Percentiles rank a stretch among this genome's conserved stretches.
Evolutionary conservation across 352 stramenopile species (phyloP).

Genomic region (Phytophthora meadii): DNA sequence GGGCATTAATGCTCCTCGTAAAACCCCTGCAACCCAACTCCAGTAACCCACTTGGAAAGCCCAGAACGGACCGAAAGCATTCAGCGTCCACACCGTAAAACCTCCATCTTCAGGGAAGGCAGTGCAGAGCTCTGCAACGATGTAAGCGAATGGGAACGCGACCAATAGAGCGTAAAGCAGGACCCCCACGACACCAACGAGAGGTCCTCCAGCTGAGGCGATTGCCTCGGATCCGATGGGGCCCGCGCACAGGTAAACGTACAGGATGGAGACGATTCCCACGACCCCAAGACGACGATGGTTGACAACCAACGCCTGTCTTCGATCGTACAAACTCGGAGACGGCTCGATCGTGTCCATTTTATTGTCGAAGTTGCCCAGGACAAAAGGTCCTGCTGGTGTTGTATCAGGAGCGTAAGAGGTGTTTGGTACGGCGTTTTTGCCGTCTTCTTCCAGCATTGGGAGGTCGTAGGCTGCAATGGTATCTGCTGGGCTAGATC

Average conservation of each 20-base stretch:
- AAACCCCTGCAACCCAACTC: slow-evolving; percentile 84
- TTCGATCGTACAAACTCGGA: slow-evolving; percentile 27
- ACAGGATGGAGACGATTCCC: slow-evolving; percentile 44
- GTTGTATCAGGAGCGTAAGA: slow-evolving; percentile 14
- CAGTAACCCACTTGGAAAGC: slow-evolving; percentile 79
- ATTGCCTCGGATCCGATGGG: slow-evolving; percentile 44
- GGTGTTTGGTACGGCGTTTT: slow-evolving; percentile 3
- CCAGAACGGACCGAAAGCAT: slow-evolving; percentile 91
- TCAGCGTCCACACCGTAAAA: slow-evolving; percentile 91
- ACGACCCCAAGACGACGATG: slow-evolving; percentile 39
- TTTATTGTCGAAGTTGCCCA: slow-evolving; percentile 32
- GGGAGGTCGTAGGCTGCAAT: slow-evolving; percentile 15
- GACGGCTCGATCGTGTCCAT: slow-evolving; percentile 49
- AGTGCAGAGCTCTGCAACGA: slow-evolving; percentile 92
- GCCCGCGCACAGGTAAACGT: slow-evolving; percentile 48
- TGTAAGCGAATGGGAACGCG: slow-evolving; percentile 88
- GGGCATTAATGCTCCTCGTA: slow-evolving; percentile 71
- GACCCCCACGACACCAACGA: slow-evolving; percentile 84
- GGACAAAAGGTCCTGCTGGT: slow-evolving; percentile 1
- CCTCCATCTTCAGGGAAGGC: slow-evolving; percentile 87
- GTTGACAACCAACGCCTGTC: slow-evolving; percentile 20
- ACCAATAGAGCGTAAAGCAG: slow-evolving; percentile 89
- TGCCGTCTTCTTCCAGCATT: slow-evolving; percentile 26
- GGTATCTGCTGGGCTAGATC: slow-evolving; percentile 27
- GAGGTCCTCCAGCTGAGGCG: slow-evolving; percentile 42